Evolutionary conservation across 1,284 basidiomycete species (phyloP).

Genomic region (Melampsora americana): DNA sequence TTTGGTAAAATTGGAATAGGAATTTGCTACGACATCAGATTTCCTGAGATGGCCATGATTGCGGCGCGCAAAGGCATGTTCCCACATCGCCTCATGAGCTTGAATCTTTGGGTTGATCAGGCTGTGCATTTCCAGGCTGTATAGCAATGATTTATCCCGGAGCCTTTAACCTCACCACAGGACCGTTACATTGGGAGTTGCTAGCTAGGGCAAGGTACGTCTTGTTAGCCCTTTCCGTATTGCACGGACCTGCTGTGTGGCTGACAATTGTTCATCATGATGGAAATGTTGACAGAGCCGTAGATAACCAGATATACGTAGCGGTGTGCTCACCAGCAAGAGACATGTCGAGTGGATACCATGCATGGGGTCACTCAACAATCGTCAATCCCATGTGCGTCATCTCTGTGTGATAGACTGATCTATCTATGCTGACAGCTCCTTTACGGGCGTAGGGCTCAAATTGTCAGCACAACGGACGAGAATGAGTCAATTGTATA

Average conservation of each 20-base stretch:
- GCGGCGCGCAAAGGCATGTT: constrained; percentile 73
- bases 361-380: constrained; percentile 88
- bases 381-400: constrained; percentile 82
- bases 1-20: constrained; percentile 86
- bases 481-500: constrained; percentile 78
- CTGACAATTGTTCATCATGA: not conserved
- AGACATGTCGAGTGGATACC: constrained; percentile 73
- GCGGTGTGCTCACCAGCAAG: constrained; percentile 94
- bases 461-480: constrained; percentile 71
- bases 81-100: not conserved
- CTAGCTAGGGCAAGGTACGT: constrained; percentile 76
- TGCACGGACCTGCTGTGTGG: not conserved
- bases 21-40: constrained; percentile 67
- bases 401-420: not conserved
- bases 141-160: constrained; percentile 85
- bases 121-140: constrained; percentile 62
- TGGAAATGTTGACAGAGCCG: constrained; percentile 63
- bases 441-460: constrained; percentile 62
- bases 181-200: constrained; percentile 93
- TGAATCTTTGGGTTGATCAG: not conserved
- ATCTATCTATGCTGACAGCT: not conserved
- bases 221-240: constrained; percentile 1
- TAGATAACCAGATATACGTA: constrained; percentile 94
- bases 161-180: constrained; percentile 86
- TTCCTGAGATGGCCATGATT: constrained; percentile 91